phyloP scores from a whole-genome alignment of 768 basidiomycete genomes.

The Postia placenta region DNA sequence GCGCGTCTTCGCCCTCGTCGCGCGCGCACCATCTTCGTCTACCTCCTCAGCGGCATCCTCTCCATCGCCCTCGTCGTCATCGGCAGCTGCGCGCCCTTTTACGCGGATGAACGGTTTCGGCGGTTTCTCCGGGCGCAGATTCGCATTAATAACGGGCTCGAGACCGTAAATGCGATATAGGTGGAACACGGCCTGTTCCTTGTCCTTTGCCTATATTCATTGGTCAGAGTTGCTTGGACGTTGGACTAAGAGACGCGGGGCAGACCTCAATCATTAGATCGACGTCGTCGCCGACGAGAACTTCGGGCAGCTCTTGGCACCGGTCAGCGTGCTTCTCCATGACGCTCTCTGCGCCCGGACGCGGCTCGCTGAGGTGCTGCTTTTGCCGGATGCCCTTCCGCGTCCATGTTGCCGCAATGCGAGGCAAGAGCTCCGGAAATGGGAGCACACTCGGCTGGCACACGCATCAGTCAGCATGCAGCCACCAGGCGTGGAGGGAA shows the following conservation, averaged over 20 bases:
- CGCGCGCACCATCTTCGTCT: not conserved
- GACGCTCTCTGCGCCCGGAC: constrained; percentile 73
- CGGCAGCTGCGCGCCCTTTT: constrained; percentile 1
- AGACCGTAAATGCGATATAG: constrained; percentile 74
- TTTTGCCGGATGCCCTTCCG: constrained; percentile 80
- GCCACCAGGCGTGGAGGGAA: not conserved
- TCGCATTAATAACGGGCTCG: constrained; percentile 52
- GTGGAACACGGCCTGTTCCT: constrained; percentile 90
- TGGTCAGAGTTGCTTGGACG: too few relatives aligned
- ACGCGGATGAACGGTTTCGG: constrained; percentile 17
- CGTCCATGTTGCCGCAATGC: constrained; percentile 68
- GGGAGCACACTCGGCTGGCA: constrained; percentile 29
- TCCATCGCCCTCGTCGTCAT: constrained; percentile 2
- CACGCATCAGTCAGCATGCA: not conserved
- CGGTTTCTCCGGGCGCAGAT: constrained; percentile 27
- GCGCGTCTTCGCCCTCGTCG: not conserved
- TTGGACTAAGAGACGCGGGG: too few relatives aligned
- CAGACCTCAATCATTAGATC: constrained; percentile 82
- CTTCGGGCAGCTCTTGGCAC: constrained; percentile 62
- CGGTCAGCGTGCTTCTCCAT: constrained; percentile 89
- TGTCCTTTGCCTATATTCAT: constrained; percentile 65
- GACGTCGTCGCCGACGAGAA: constrained; percentile 45
- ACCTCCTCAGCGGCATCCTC: constrained; percentile 11
- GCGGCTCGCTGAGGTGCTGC: constrained; percentile 88
- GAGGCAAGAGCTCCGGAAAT: constrained; percentile 61